Base-by-base conservation (phyloP, 305 asterid genomes). In the Salvia sclarea region DNA sequence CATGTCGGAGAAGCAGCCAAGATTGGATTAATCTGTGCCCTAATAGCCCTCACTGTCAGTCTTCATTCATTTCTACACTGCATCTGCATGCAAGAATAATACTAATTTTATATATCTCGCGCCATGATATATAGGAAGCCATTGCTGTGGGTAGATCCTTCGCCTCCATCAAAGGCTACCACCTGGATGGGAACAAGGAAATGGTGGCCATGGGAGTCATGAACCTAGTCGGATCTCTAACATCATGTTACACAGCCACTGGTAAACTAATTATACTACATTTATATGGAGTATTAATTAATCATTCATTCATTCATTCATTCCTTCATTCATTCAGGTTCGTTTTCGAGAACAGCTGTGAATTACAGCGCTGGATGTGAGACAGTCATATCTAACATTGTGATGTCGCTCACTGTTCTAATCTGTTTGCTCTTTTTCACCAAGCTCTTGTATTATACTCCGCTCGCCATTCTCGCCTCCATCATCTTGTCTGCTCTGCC, bases 301-400 rank as follows among this genome's bases (percentile, higher is more conserved):
- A n/a, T n/a, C n/a, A n/a, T n/a, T n/a, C n/a, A n/a, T n/a, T n/a
- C n/a, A n/a, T n/a, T n/a, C n/a, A n/a, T n/a, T n/a, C n/a, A n/a
- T n/a, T n/a, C n/a, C n/a, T n/a, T n/a, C n/a, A n/a, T n/a, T n/a
- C n/a, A n/a, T n/a, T 6, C 78, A 90, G 97, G 97, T 72, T 91
- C 97, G 2, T 91, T 91, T 68, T 88, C 96, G n/a, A 83, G 96
- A 52, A 91, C 95, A 0, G 97, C 97, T 0, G 97, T 91, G 12
- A 91, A 91, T 80, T 86, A 78, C 78, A 85, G 86, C 8, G 95
- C 97, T 0, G 96, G 96, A 0, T 85, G 92, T 49, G 92, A 91
- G 68, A 85, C 96, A 6, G 90, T 78, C 58, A 86, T 91, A 45
- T 88, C 96, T 24, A 91, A 91, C 20, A 81, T 91, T 33, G 95